Percentiles rank a stretch among this genome's conserved stretches.
phyloP scores from a whole-genome alignment of 495 filamentous ascomycete species.

The Penicillium argentinense region DNA sequence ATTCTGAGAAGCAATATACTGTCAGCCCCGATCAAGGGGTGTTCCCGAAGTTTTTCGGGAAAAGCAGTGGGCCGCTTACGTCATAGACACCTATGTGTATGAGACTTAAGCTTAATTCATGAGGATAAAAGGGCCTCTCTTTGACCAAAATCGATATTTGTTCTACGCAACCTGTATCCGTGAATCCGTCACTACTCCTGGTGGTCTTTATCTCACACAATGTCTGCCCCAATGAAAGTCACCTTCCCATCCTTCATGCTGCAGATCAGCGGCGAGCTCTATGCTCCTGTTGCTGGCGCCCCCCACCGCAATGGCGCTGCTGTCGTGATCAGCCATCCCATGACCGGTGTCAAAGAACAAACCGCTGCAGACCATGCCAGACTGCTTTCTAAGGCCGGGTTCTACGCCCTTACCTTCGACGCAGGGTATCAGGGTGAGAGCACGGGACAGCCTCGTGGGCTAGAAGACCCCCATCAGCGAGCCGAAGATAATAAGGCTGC shows the following conservation, averaged over 20 bases:
- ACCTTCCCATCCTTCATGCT: constrained; percentile 15
- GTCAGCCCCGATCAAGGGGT: no score
- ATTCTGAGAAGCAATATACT: no score
- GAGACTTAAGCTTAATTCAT: no score
- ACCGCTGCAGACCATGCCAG: constrained; percentile 30
- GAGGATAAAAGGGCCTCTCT: no score
- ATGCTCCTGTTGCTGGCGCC: constrained; percentile 11
- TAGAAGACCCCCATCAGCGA: constrained; percentile 40
- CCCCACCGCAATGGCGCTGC: constrained; percentile 27
- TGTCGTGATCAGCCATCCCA: constrained; percentile 36
- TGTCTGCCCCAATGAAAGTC: constrained; percentile 18
- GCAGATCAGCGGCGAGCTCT: constrained; percentile 16
- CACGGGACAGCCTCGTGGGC: constrained; percentile 31
- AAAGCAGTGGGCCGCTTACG: no score
- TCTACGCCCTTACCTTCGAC: constrained; percentile 36
- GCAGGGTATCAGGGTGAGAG: constrained; percentile 40
- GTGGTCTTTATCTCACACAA: no score
- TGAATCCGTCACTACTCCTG: no score
- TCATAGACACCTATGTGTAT: no score
- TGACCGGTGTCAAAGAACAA: constrained; percentile 41
- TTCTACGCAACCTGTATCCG: no score
- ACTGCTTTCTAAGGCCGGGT: constrained; percentile 29
- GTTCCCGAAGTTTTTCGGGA: no score
- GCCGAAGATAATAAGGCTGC: constrained; percentile 38
- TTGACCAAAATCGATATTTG: no score